Conservation (phyloP, 164 flowering plant genomes). For the Paratinospora sagittata region DNA sequence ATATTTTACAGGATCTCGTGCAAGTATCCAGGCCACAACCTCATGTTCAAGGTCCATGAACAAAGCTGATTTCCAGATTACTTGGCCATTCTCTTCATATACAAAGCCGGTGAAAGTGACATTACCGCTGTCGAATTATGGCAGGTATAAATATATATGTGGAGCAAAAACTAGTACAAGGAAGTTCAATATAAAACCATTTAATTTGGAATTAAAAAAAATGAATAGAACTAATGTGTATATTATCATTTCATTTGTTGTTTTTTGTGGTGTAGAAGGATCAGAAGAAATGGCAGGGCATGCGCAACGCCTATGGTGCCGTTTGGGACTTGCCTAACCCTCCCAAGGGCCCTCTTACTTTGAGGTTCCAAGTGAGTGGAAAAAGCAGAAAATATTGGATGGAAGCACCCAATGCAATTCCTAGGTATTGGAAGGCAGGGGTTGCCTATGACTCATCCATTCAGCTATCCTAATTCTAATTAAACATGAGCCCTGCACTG, state of each 20-base stretch:
- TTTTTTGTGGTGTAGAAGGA: slow-evolving; percentile 39
- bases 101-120: slow-evolving; percentile 51
- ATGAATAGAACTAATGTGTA: neutral
- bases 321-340: slow-evolving; percentile 40
- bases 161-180: neutral
- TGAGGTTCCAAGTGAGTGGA: too few relatives aligned
- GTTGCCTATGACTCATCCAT: slow-evolving; percentile 48
- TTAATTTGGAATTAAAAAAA: neutral
- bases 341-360: slow-evolving; percentile 32
- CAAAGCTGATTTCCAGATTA: slow-evolving; percentile 55
- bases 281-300: slow-evolving; percentile 52
- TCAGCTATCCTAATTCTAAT: slow-evolving; percentile 24
- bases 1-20: slow-evolving; percentile 52
- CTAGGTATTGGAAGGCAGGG: slow-evolving; percentile 68
- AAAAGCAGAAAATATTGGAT: slow-evolving; percentile 43
- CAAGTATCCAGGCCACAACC: slow-evolving; percentile 37
- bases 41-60: slow-evolving; percentile 57
- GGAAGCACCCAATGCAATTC: slow-evolving; percentile 35
- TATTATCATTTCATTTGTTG: neutral
- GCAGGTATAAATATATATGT: too few relatives aligned
- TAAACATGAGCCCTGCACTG: too few relatives aligned
- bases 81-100: slow-evolving; percentile 55
- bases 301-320: slow-evolving; percentile 62
- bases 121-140: slow-evolving; percentile 47
- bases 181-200: neutral